These are phyloP conservation scores for Globisporangium lucens DNA, from an alignment of 352 stramenopile genomes.

Conservation along the genomic window DNA sequence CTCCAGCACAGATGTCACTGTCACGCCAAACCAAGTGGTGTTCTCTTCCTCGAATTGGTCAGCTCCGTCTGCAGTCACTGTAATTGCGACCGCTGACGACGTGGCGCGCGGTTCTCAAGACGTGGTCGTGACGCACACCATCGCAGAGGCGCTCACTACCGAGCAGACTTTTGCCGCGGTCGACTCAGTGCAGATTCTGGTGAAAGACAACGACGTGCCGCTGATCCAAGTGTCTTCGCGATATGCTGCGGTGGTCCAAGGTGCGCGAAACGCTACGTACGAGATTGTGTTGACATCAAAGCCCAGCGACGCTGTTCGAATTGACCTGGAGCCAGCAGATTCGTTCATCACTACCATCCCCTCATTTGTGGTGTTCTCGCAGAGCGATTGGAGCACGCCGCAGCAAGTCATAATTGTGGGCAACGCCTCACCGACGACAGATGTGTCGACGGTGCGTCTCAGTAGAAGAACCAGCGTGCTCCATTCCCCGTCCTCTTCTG, in stretches of 20 bases:
- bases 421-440: not conserved
- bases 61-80: constrained; percentile 22
- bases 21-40: constrained; percentile 30
- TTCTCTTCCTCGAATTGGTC: constrained; percentile 56
- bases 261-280: constrained; percentile 50
- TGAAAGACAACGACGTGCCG: constrained; percentile 56
- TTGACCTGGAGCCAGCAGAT: constrained; percentile 28
- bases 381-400: constrained; percentile 32
- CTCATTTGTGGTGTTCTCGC: constrained; percentile 36
- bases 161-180: constrained; percentile 32
- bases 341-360: constrained; percentile 9
- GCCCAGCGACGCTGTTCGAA: constrained; percentile 31
- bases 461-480: constrained; percentile 17
- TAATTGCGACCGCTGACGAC: constrained; percentile 25
- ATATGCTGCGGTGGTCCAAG: constrained; percentile 43
- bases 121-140: constrained; percentile 33
- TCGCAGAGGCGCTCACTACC: constrained; percentile 26
- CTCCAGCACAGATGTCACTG: constrained; percentile 10
- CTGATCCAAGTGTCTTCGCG: constrained; percentile 48
- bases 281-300: constrained; percentile 41
- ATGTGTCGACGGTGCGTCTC: not conserved
- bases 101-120: constrained; percentile 17
- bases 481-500: constrained; percentile 34
- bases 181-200: constrained; percentile 30
- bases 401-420: constrained; percentile 31